Evolutionary conservation across 2,329 filamentous ascomycete species (phyloP).

Genomic region (Amesomyces nigricolor): DNA sequence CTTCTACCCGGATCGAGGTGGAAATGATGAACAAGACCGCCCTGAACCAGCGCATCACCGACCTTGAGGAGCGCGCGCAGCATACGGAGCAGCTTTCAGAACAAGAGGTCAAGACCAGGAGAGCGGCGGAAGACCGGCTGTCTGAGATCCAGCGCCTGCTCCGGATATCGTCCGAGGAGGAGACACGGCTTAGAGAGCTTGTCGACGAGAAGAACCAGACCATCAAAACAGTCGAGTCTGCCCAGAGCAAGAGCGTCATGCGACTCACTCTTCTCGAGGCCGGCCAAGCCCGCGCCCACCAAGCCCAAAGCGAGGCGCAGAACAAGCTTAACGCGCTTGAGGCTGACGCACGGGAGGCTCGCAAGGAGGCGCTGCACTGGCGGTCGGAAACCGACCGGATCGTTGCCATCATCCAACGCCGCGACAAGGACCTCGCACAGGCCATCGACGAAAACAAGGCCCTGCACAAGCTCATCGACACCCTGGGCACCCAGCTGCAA

Average conservation of each 20-base stretch:
- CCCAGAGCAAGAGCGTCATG: constrained; percentile 50
- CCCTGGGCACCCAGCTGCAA: constrained; percentile 70
- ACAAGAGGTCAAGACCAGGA: constrained; percentile 56
- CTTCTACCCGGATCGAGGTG: constrained; percentile 54
- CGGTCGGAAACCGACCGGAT: constrained; percentile 56
- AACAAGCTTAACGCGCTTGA: constrained; percentile 51
- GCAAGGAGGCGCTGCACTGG: constrained; percentile 56
- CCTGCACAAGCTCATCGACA: constrained; percentile 66
- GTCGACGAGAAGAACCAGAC: constrained; percentile 65
- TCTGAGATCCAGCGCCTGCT: constrained; percentile 67
- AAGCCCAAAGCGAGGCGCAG: constrained; percentile 50
- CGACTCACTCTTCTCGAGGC: constrained; percentile 63
- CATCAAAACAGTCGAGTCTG: constrained; percentile 55
- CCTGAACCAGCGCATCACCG: constrained; percentile 56
- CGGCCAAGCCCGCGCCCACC: constrained; percentile 53
- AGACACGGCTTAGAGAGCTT: constrained; percentile 59
- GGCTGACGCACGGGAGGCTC: constrained; percentile 48
- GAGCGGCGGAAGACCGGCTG: constrained; percentile 65
- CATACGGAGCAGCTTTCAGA: constrained; percentile 59
- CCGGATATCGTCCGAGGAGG: constrained; percentile 65
- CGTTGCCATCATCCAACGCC: constrained; percentile 46
- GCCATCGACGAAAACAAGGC: constrained; percentile 61
- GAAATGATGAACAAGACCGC: constrained; percentile 57
- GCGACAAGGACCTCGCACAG: constrained; percentile 44
- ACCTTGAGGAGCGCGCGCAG: constrained; percentile 64